Conservation (phyloP, 192 early-diverging fungal genomes). For the Linnemannia elongata region DNA sequence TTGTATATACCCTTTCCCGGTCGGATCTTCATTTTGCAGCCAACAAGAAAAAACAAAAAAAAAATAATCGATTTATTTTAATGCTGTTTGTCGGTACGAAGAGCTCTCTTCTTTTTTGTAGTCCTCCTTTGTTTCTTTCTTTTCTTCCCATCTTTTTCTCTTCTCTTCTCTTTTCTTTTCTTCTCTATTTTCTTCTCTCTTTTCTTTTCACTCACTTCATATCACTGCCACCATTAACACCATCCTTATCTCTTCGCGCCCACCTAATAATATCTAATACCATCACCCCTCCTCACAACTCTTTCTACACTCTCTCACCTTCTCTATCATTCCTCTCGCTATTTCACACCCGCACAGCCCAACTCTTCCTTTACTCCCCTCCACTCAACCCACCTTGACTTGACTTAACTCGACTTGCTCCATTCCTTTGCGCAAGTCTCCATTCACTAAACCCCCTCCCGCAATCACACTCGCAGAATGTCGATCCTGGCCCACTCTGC, state of each 20-base stretch:
- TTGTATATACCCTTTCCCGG: not conserved
- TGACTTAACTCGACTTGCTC: not conserved
- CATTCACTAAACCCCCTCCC: not conserved
- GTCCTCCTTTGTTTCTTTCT: not conserved
- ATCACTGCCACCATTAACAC: not conserved
- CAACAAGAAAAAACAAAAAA: not conserved
- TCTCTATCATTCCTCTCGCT: not conserved
- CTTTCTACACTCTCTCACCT: not conserved
- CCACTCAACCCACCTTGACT: not conserved
- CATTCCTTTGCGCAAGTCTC: not conserved
- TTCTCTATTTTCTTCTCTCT: not conserved
- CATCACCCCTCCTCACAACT: not conserved
- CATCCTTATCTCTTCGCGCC: not conserved
- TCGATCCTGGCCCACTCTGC: conserved; percentile 20
- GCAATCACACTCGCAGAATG: conserved; percentile 12
- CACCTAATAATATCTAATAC: not conserved
- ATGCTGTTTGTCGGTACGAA: not conserved
- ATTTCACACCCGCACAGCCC: not conserved
- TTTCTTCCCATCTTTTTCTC: not conserved
- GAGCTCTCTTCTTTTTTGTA: no score
- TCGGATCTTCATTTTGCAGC: not conserved
- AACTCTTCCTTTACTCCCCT: not conserved
- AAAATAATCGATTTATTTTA: not conserved
- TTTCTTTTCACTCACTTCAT: not conserved
- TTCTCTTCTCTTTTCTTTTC: not conserved